These are phyloP conservation scores for Phylloporus sp. DNA, from an alignment of 768 basidiomycete genomes.

Conservation along the genomic window DNA sequence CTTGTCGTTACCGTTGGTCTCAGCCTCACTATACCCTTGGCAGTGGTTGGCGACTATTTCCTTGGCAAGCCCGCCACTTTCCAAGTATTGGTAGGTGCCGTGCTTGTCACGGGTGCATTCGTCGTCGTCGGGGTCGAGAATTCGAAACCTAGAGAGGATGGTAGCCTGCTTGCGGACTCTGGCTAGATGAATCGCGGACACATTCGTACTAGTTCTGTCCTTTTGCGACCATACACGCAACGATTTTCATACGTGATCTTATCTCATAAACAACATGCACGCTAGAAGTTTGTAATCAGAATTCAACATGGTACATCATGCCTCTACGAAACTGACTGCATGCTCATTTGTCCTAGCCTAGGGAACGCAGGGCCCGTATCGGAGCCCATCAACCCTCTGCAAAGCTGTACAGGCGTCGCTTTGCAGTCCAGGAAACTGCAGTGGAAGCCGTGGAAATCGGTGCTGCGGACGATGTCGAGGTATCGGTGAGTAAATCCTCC, in stretches of 20 bases:
- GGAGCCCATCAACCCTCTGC: constrained; percentile 49
- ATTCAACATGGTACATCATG: constrained; percentile 19
- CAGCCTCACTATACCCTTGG: constrained; percentile 89
- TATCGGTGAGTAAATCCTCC: constrained; percentile 36
- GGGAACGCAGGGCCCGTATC: constrained; percentile 37
- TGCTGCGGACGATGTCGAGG: constrained; percentile 25
- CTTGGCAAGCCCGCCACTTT: constrained; percentile 51
- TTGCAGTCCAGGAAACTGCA: constrained; percentile 45
- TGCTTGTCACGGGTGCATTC: constrained; percentile 73
- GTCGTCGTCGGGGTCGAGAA: constrained; percentile 63
- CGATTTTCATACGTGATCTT: too few relatives aligned
- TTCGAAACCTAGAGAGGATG: constrained; percentile 37
- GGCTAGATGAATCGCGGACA: constrained; percentile 9
- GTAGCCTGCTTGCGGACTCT: constrained; percentile 1
- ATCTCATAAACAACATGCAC: too few relatives aligned
- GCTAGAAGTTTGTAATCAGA: background rate
- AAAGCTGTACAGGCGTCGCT: constrained; percentile 43
- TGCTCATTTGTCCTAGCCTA: constrained; percentile 28
- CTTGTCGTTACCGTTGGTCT: constrained; percentile 90
- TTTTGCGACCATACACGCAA: background rate
- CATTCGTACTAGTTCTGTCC: background rate
- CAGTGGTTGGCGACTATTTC: constrained; percentile 76
- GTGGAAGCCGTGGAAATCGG: constrained; percentile 48
- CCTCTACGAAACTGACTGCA: background rate
- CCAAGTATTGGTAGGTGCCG: constrained; percentile 68